Conservation (phyloP, 2,329 filamentous ascomycete species). For the Stachybotrys chartarum region DNA sequence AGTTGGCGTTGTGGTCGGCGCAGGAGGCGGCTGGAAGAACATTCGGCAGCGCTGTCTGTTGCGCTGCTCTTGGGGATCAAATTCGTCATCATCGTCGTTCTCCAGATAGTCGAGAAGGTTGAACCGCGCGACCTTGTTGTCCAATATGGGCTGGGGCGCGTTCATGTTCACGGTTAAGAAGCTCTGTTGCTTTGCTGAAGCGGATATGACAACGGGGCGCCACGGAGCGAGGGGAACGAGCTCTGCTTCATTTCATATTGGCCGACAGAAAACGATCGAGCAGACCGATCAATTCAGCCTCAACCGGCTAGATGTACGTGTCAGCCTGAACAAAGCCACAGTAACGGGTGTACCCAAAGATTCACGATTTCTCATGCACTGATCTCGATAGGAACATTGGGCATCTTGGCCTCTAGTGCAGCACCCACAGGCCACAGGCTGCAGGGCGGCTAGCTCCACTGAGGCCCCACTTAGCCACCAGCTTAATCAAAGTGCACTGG, state of each 20-base stretch:
- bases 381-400: no score
- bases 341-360: neutral
- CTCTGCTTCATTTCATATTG: neutral
- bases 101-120: constrained; percentile 24
- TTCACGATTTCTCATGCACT: neutral
- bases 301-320: neutral
- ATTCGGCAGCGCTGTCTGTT: constrained; percentile 20
- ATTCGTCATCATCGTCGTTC: constrained; percentile 23
- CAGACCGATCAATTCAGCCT: no score
- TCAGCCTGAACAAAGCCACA: neutral
- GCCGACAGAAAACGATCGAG: neutral
- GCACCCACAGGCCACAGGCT: no score
- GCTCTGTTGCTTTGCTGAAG: neutral
- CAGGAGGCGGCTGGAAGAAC: constrained; percentile 17
- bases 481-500: no score
- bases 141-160: constrained; percentile 11
- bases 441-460: no score
- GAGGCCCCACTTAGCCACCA: no score
- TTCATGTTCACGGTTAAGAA: neutral
- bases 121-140: constrained; percentile 41
- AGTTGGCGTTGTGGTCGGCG: neutral
- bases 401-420: no score
- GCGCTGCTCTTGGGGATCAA: constrained; percentile 21
- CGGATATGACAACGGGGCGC: neutral
- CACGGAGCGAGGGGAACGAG: neutral